phyloP scores from a whole-genome alignment of 495 filamentous ascomycete genomes.

The Penicillium verhagenii region DNA sequence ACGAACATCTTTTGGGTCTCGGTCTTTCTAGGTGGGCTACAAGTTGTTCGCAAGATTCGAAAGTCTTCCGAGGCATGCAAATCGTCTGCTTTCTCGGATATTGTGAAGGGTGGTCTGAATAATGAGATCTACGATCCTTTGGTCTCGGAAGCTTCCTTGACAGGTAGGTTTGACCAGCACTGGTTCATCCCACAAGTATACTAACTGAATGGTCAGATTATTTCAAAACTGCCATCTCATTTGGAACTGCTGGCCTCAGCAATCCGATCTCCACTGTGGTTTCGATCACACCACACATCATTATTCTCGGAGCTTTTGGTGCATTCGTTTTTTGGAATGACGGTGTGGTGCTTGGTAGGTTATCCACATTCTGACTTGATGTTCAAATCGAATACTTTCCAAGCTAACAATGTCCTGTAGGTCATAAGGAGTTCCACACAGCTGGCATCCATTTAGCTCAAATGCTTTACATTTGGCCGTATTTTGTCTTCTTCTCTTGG shows the following conservation, averaged over 20 bases:
- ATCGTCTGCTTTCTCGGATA: conserved; percentile 22
- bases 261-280: conserved; percentile 49
- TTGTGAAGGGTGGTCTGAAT: conserved; percentile 36
- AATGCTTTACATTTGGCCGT: conserved; percentile 93
- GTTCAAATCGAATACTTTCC: background rate
- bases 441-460: conserved; percentile 87
- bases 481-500: conserved; percentile 83
- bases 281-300: conserved; percentile 62
- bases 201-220: conserved; percentile 52
- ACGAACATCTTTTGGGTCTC: conserved; percentile 97
- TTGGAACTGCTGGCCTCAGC: conserved; percentile 53
- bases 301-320: conserved; percentile 66
- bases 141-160: conserved; percentile 51
- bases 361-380: background rate
- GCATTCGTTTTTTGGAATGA: conserved; percentile 83
- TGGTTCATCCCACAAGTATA: background rate
- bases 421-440: conserved; percentile 91
- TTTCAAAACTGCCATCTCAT: conserved; percentile 56
- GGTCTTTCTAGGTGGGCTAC: conserved; percentile 76
- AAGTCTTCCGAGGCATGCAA: conserved; percentile 25
- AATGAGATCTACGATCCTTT: conserved; percentile 66
- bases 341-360: conserved; percentile 81
- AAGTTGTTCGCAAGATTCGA: conserved; percentile 52
- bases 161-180: conserved; percentile 43
- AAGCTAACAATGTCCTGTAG: conserved; percentile 34